Evolutionary conservation across 345 rosid genomes (phyloP).

Genomic region (Pistacia vera): DNA sequence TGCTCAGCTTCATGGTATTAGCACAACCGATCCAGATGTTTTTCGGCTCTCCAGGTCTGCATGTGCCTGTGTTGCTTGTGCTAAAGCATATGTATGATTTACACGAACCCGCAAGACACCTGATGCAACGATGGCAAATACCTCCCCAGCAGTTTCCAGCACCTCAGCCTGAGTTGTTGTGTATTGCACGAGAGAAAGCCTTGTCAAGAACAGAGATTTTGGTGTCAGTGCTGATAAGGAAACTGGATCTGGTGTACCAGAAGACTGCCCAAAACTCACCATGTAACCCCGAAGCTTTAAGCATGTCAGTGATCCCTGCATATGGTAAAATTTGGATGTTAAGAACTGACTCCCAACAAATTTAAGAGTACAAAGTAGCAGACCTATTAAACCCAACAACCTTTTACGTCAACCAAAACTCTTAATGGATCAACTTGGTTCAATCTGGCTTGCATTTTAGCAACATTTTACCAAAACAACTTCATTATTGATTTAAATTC

Average conservation of each 20-base stretch:
- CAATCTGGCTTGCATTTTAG: not conserved
- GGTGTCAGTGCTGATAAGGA: conserved; percentile 72
- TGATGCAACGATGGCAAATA: conserved; percentile 59
- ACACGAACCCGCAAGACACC: conserved; percentile 64
- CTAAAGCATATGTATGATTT: conserved; percentile 73
- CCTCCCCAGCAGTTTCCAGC: conserved; percentile 72
- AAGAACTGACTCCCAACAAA: not conserved
- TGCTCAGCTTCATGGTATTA: conserved; percentile 51
- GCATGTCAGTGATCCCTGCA: conserved; percentile 85
- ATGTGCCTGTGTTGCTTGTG: conserved; percentile 75
- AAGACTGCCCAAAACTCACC: conserved; percentile 92
- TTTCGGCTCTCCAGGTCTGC: conserved; percentile 72
- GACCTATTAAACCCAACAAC: not conserved
- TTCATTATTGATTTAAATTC: not conserved
- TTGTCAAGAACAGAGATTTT: conserved; percentile 77
- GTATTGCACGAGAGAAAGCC: conserved; percentile 79
- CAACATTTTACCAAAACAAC: not conserved
- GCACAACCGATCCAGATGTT: conserved; percentile 76
- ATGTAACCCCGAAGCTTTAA: conserved; percentile 73
- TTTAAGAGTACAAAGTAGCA: not conserved
- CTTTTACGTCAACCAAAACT: not conserved
- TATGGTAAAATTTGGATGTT: not conserved
- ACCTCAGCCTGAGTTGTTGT: conserved; percentile 69
- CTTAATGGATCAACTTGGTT: not conserved
- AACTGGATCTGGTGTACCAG: conserved; percentile 75